A percentile compares a stretch with the other conserved stretches of the same genome.
Conservation (phyloP, 1,139 yeast genomes). For the Magnusiomyces magnusii region DNA sequence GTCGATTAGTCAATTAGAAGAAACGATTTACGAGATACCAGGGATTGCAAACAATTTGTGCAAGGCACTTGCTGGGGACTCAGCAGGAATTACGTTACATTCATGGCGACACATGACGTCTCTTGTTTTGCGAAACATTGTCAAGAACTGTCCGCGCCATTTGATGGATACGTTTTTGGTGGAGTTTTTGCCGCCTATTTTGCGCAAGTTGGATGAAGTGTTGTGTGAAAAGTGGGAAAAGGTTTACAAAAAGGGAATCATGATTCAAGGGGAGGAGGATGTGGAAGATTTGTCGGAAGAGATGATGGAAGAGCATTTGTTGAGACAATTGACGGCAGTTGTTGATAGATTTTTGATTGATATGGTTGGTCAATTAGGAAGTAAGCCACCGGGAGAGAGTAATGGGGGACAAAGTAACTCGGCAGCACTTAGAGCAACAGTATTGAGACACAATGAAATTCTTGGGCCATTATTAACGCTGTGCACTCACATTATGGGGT, state of each 20-base stretch:
- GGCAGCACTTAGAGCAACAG: slow-evolving; percentile 51
- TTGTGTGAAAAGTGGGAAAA: slow-evolving; percentile 68
- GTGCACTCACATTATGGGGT: slow-evolving; percentile 67
- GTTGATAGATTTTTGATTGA: slow-evolving; percentile 88
- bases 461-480: slow-evolving; percentile 74
- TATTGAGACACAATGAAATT: slow-evolving; percentile 56
- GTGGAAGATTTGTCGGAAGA: slow-evolving; percentile 91
- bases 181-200: slow-evolving; percentile 68
- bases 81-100: slow-evolving; percentile 82
- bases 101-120: slow-evolving; percentile 97
- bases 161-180: slow-evolving; percentile 63
- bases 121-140: slow-evolving; percentile 75
- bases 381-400: slow-evolving; percentile 16
- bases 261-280: slow-evolving; percentile 50
- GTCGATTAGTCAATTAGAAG: slow-evolving; percentile 84
- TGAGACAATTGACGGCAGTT: slow-evolving; percentile 88
- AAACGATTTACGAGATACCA: slow-evolving; percentile 80
- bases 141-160: slow-evolving; percentile 78
- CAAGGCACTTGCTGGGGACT: slow-evolving; percentile 82
- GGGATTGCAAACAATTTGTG: slow-evolving; percentile 66
- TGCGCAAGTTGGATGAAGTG: slow-evolving; percentile 63
- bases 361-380: slow-evolving; percentile 59
- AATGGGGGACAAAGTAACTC: slow-evolving; percentile 20
- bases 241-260: slow-evolving; percentile 62
- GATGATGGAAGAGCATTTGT: slow-evolving; percentile 95